These are phyloP conservation scores for Nemophila menziesii DNA, from an alignment of 257 asterid species.

Conservation along the genomic window DNA sequence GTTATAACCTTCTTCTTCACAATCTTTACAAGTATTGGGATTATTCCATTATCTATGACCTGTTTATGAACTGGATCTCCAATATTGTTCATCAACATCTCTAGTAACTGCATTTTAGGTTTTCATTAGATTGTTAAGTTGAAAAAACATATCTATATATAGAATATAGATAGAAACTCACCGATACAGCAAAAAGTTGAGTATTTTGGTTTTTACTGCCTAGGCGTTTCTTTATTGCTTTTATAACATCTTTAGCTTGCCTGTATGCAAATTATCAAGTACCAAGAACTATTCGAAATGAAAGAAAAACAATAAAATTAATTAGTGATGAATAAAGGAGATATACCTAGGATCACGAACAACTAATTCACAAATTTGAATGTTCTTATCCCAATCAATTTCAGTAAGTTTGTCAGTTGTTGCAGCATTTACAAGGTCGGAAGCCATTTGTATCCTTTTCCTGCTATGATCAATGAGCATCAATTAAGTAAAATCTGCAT, in stretches of 20 bases:
- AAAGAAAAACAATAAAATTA: slow-evolving; percentile 9
- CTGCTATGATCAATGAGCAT: slow-evolving; percentile 2
- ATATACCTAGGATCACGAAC: slow-evolving; percentile 63
- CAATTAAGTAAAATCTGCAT: not conserved
- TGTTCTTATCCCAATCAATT: slow-evolving; percentile 86
- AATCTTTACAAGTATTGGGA: slow-evolving; percentile 73
- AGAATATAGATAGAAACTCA: slow-evolving; percentile 27
- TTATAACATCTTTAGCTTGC: slow-evolving; percentile 75
- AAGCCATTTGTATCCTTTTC: slow-evolving; percentile 38
- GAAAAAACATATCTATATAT: not conserved
- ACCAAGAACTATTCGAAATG: not conserved
- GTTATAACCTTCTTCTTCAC: slow-evolving; percentile 87
- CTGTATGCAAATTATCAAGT: slow-evolving; percentile 18
- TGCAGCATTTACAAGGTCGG: slow-evolving; percentile 81
- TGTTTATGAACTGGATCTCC: slow-evolving; percentile 90
- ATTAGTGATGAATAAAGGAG: slow-evolving; percentile 1
- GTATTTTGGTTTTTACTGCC: slow-evolving; percentile 56
- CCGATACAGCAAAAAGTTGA: slow-evolving; percentile 65
- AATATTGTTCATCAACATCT: slow-evolving; percentile 86
- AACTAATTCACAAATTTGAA: slow-evolving; percentile 81
- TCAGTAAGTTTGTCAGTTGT: slow-evolving; percentile 78
- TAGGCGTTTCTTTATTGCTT: slow-evolving; percentile 81
- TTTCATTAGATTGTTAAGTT: slow-evolving; percentile 2
- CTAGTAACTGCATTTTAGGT: slow-evolving; percentile 59
- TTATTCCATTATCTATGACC: slow-evolving; percentile 68